Conservation (phyloP, 108 stramenopile species). For the Conticribra guillardii region DNA sequence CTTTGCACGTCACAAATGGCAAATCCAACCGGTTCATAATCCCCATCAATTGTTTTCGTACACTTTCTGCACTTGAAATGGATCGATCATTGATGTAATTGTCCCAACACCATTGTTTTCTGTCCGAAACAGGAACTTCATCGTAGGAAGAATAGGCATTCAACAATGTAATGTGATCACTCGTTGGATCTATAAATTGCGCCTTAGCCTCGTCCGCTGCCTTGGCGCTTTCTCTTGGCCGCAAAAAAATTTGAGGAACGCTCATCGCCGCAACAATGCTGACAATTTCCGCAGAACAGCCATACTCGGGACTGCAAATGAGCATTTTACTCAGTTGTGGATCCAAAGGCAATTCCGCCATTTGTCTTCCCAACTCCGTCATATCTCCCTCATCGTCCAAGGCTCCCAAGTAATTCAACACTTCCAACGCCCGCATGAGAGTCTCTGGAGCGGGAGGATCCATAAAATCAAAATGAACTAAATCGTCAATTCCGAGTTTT, state of each 20-base stretch:
- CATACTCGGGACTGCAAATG: slow-evolving; percentile 92
- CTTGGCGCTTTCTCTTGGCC: slow-evolving; percentile 95
- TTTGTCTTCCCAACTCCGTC: slow-evolving; percentile 96
- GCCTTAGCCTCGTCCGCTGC: slow-evolving; percentile 98
- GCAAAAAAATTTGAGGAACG: slow-evolving; percentile 96
- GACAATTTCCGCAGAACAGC: slow-evolving; percentile 97
- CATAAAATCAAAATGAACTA: slow-evolving; percentile 99
- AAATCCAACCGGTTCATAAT: slow-evolving; percentile 92
- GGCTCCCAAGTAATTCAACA: slow-evolving; percentile 97
- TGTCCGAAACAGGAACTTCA: slow-evolving; percentile 73
- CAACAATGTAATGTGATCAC: slow-evolving; percentile 97
- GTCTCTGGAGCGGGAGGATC: slow-evolving; percentile 99
- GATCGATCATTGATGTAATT: slow-evolving; percentile 97
- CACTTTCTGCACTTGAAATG: slow-evolving; percentile 90
- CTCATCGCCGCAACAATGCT: slow-evolving; percentile 96
- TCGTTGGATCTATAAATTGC: slow-evolving; percentile 94
- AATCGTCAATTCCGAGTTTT: slow-evolving; percentile 97
- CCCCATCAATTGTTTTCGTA: slow-evolving; percentile 88
- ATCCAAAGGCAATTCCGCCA: slow-evolving; percentile 96
- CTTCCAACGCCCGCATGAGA: slow-evolving; percentile 97
- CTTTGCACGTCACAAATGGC: slow-evolving; percentile 82
- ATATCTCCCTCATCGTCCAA: slow-evolving; percentile 98
- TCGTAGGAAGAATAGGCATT: slow-evolving; percentile 96
- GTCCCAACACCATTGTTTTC: slow-evolving; percentile 98
- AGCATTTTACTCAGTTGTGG: slow-evolving; percentile 94